Conservation (phyloP, 257 asterid species). For the Apocynum venetum region DNA sequence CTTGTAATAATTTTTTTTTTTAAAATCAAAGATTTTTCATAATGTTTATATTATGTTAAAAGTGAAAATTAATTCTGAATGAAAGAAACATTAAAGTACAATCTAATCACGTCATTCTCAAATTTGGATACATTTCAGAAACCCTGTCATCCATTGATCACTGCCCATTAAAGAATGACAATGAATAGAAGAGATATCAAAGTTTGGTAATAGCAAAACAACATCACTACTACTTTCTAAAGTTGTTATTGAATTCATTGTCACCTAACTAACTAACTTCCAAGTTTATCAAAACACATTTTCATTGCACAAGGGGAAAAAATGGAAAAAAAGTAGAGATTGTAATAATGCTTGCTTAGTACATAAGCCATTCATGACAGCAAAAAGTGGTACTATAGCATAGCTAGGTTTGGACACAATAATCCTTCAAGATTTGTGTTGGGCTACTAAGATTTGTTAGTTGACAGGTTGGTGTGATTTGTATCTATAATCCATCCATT, state of each 20-base stretch:
- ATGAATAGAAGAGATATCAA: not conserved
- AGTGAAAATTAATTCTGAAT: too few relatives aligned
- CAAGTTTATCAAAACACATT: not conserved
- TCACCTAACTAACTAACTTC: conserved; percentile 24
- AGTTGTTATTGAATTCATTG: not conserved
- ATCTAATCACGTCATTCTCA: too few relatives aligned
- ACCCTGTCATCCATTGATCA: not conserved
- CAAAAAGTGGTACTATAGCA: not conserved
- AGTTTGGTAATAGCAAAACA: not conserved
- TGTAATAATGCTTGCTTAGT: conserved; percentile 24
- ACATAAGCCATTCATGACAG: conserved; percentile 4
- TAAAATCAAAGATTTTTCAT: too few relatives aligned
- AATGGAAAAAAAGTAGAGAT: not conserved
- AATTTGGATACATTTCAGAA: not conserved
- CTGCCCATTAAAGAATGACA: not conserved
- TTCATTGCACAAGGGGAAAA: not conserved
- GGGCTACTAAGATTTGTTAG: conserved; percentile 32
- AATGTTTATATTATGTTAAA: too few relatives aligned
- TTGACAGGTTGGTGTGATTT: conserved; percentile 23
- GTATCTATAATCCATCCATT: not conserved
- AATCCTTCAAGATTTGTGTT: conserved; percentile 9
- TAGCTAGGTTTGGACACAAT: conserved; percentile 16
- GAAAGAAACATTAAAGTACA: too few relatives aligned
- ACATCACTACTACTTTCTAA: not conserved
- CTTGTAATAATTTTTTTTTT: too few relatives aligned